Conservation (phyloP, 2,329 filamentous ascomycete genomes). For the Colletotrichum filicis region DNA sequence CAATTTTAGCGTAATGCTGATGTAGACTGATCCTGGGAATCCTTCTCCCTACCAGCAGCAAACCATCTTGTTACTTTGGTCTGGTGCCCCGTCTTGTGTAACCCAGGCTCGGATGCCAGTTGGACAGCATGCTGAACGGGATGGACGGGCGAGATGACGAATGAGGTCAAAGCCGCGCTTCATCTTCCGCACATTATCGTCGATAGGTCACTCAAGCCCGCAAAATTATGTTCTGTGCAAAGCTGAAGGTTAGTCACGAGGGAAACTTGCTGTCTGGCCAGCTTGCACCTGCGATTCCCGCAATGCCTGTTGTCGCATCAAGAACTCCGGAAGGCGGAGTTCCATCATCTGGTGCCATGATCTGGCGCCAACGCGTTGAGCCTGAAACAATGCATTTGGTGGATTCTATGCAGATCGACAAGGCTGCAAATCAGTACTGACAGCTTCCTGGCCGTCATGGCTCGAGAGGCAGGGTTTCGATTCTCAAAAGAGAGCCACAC, state of each 20-base stretch:
- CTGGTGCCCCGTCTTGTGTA: constrained; percentile 12
- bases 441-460: constrained; percentile 10
- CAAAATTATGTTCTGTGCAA: neutral
- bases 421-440: constrained; percentile 20
- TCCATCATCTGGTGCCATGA: neutral
- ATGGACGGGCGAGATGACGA: neutral
- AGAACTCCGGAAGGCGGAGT: neutral
- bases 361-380: neutral
- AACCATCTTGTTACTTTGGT: constrained; percentile 15
- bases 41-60: neutral
- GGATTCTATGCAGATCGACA: neutral
- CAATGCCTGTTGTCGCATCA: neutral
- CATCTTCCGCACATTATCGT: neutral
- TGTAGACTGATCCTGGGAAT: neutral
- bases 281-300: neutral
- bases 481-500: constrained; percentile 28
- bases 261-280: neutral
- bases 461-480: constrained; percentile 16
- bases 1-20: constrained; percentile 12
- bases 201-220: neutral
- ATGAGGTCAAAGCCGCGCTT: neutral
- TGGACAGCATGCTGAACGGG: neutral
- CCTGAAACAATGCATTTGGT: neutral
- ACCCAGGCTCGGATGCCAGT: constrained; percentile 1
- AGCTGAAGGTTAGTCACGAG: neutral